These are phyloP conservation scores for Pholiota molesta DNA, from an alignment of 768 basidiomycete species.

Conservation along the genomic window DNA sequence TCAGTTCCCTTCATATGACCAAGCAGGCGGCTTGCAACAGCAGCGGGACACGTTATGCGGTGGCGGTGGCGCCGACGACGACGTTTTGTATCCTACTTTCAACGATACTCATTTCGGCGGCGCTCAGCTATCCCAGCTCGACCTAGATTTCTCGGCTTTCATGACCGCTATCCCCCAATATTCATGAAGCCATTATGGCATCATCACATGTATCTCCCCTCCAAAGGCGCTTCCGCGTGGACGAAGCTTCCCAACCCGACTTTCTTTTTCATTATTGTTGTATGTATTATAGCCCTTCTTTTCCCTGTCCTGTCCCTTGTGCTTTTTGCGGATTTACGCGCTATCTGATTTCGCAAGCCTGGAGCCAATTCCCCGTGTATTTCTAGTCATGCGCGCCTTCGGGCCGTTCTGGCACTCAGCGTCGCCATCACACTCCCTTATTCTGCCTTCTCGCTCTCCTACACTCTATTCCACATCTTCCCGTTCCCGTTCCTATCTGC, in stretches of 20 bases:
- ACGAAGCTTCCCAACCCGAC: background rate
- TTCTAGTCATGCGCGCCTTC: conserved; percentile 15
- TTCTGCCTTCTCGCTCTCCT: background rate
- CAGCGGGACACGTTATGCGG: conserved; percentile 5
- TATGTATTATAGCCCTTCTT: conserved; percentile 24
- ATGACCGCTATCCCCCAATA: conserved; percentile 37
- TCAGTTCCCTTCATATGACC: conserved; percentile 19
- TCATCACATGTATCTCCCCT: background rate
- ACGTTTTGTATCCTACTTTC: conserved; percentile 12
- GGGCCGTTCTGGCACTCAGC: conserved; percentile 5
- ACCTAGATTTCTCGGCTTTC: conserved; percentile 36
- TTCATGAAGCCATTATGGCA: conserved; percentile 4
- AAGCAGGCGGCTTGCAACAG: conserved; percentile 13
- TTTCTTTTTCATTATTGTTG: conserved; percentile 26
- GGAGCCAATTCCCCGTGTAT: conserved; percentile 9
- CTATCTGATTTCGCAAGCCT: conserved; percentile 9
- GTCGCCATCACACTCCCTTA: background rate
- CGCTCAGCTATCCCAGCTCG: conserved; percentile 20
- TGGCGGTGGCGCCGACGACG: conserved; percentile 11
- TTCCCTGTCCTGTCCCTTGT: background rate
- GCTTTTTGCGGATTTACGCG: conserved; percentile 1
- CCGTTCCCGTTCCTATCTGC: background rate
- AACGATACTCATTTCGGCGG: conserved; percentile 15
- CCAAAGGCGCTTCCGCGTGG: background rate
- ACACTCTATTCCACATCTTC: background rate